Percentiles rank a stretch among this genome's conserved stretches.
phyloP scores from a whole-genome alignment of 2,329 filamentous ascomycete genomes.

The Waltergamsia citrina region DNA sequence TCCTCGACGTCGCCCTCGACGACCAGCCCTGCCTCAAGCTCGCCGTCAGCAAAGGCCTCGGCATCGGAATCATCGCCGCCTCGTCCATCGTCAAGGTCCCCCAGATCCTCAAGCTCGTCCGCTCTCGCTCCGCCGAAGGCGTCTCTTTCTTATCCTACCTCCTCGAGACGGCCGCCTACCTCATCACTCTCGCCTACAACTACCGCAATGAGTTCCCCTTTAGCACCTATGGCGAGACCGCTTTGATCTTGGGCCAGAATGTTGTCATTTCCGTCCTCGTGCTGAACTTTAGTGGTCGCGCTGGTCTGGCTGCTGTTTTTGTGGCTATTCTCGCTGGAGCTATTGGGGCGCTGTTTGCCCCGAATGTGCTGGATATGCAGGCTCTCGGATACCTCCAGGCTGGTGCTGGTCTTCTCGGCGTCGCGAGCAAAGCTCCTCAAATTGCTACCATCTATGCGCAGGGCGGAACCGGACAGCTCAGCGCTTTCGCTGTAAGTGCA shows the following conservation, averaged over 20 bases:
- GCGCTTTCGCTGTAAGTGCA: slow-evolving; percentile 78
- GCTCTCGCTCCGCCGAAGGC: slow-evolving; percentile 70
- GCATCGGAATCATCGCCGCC: slow-evolving; percentile 85
- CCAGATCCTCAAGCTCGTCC: slow-evolving; percentile 86
- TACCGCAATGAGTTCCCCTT: slow-evolving; percentile 86
- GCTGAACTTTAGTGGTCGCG: slow-evolving; percentile 67
- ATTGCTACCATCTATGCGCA: slow-evolving; percentile 78
- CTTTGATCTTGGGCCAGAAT: slow-evolving; percentile 86
- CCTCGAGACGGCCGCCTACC: slow-evolving; percentile 79
- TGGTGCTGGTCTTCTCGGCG: slow-evolving; percentile 70
- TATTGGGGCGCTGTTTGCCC: slow-evolving; percentile 60
- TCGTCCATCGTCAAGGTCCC: slow-evolving; percentile 92
- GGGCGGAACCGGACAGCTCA: slow-evolving; percentile 89
- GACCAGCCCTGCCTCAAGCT: slow-evolving; percentile 77
- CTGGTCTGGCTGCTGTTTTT: slow-evolving; percentile 62
- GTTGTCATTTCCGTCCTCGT: slow-evolving; percentile 82
- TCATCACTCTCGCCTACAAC: slow-evolving; percentile 90
- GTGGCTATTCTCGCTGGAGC: slow-evolving; percentile 65
- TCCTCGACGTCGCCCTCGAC: slow-evolving; percentile 75
- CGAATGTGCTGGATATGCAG: slow-evolving; percentile 54
- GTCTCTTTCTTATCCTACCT: slow-evolving; percentile 86
- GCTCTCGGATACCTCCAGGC: slow-evolving; percentile 71
- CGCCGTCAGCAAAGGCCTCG: slow-evolving; percentile 83
- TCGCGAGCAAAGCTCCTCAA: slow-evolving; percentile 90
- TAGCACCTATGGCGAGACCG: slow-evolving; percentile 93